These are phyloP conservation scores for Talaromyces sp. DNA, from an alignment of 2,329 filamentous ascomycete species.

Conservation along the genomic window DNA sequence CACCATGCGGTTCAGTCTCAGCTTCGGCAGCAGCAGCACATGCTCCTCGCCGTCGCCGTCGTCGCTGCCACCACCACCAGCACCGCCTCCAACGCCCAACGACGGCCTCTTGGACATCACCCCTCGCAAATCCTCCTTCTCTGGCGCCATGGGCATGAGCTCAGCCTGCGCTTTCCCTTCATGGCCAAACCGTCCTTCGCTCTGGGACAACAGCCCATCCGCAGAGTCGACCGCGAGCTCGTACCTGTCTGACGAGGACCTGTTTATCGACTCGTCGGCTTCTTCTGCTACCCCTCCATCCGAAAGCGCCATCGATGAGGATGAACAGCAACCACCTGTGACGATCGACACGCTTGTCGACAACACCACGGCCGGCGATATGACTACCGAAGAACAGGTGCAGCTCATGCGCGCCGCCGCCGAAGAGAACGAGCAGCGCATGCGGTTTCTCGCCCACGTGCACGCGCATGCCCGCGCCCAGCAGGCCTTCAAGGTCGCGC, in stretches of 20 bases:
- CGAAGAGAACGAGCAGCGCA: slow-evolving; percentile 30
- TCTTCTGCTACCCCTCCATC: slow-evolving; percentile 22
- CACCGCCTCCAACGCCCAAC: slow-evolving; percentile 35
- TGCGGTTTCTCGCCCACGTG: slow-evolving; percentile 36
- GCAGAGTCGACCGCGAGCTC: slow-evolving; percentile 28
- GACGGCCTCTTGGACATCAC: slow-evolving; percentile 37
- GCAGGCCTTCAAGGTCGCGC: slow-evolving; percentile 33
- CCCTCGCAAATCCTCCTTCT: slow-evolving; percentile 40
- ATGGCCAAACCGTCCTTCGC: slow-evolving; percentile 39
- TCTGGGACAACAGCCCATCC: slow-evolving; percentile 27
- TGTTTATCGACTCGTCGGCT: slow-evolving; percentile 30
- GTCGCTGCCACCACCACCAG: slow-evolving; percentile 30
- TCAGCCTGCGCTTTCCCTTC: slow-evolving; percentile 41
- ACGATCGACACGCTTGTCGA: slow-evolving; percentile 19
- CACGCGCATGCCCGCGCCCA: slow-evolving; percentile 38
- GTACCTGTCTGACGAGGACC: slow-evolving; percentile 41
- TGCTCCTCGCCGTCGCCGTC: slow-evolving; percentile 25
- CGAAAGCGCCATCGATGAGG: slow-evolving; percentile 20
- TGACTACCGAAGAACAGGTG: slow-evolving; percentile 39
- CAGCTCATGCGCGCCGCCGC: slow-evolving; percentile 31
- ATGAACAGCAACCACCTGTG: slow-evolving; percentile 7
- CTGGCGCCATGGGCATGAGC: slow-evolving; percentile 32
- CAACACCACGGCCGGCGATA: slow-evolving; percentile 14
- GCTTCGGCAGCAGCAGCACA: slow-evolving; percentile 17
- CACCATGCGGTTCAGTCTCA: slow-evolving; percentile 24